Base-by-base conservation (phyloP, 2,329 filamentous ascomycete species). In the Elsinoe arachidis region DNA sequence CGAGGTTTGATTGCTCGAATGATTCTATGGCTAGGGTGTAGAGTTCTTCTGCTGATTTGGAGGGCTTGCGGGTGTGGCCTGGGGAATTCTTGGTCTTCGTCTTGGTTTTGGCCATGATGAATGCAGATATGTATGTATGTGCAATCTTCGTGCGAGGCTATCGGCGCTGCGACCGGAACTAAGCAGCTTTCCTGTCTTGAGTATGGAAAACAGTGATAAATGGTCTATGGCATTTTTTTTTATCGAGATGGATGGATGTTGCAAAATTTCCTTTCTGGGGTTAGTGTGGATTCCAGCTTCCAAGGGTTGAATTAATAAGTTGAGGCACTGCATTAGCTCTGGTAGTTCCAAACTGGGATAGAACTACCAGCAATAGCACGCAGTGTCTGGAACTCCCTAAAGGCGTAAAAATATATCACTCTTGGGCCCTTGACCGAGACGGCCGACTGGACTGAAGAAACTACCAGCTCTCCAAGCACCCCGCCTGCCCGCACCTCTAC, bases 1-100 rank as follows among this genome's bases (percentile, higher is more conserved):
- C 77, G 2, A 80, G 74, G 61, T 83, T 78, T 44, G 78, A 79
- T 33, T 80, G 81, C 63, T 84, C 79, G 34, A 85, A 73, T 35
- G 82, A 73, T 17, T 75, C 70, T 12, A 78, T 76, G 6, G 82
- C 81, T 67, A 82, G 73, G 47, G 77, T 74, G 61, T 84, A 77
- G 37, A 86, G 74, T 58, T 78, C 71, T 60, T 79, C 74, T 4
- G 80, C 77, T 26, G 78, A 75, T 63, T 78, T 74, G 60, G 75
- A 71, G 26, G 59, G 52, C n/a, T 46, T 56, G 21, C 5, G 46
- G 64, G 59, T 69, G 70, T 59, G 69, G 23, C 46, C 59, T 34
- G 62, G 58, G 21, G 63, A 30, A 30, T 30, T 67, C 67, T 72
- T 78, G 64, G 72, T 72, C 58, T 74, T 72, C 56, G 76, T 73